Evolutionary conservation across 306 rosid species (phyloP).

Genomic region (Begonia masoniana): DNA sequence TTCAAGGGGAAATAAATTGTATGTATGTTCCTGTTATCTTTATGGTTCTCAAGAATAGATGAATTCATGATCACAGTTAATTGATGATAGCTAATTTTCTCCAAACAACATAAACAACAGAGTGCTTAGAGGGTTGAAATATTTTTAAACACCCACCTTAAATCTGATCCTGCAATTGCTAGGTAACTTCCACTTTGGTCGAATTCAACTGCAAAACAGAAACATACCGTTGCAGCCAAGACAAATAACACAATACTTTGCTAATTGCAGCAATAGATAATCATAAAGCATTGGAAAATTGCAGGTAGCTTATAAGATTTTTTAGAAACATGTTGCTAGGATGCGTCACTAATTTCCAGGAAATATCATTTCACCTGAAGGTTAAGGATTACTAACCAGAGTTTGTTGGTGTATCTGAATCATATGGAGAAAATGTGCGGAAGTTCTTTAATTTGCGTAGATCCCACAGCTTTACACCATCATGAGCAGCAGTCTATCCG

Average conservation of each 20-base stretch:
- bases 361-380: neutral
- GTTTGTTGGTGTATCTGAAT: slow-evolving; percentile 69
- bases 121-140: neutral
- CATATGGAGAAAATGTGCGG: slow-evolving; percentile 73
- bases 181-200: slow-evolving; percentile 97
- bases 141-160: slow-evolving; percentile 38
- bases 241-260: neutral
- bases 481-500: slow-evolving; percentile 82
- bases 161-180: slow-evolving; percentile 83
- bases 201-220: slow-evolving; percentile 65
- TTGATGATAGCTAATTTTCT: too few species aligned
- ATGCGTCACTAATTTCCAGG: neutral
- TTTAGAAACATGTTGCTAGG: too few species aligned
- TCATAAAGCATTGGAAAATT: too few species aligned
- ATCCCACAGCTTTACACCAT: slow-evolving; percentile 97
- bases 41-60: too few species aligned
- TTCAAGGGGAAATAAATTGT: too few species aligned
- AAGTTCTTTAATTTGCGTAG: slow-evolving; percentile 86
- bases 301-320: too few species aligned
- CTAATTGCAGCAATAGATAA: too few species aligned
- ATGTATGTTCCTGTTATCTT: too few species aligned
- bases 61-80: too few species aligned
- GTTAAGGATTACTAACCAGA: slow-evolving; percentile 35
- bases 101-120: too few species aligned
- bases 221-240: neutral